phyloP scores from a whole-genome alignment of 2,329 filamentous ascomycete genomes.

The Arthrobotrys iridis region DNA sequence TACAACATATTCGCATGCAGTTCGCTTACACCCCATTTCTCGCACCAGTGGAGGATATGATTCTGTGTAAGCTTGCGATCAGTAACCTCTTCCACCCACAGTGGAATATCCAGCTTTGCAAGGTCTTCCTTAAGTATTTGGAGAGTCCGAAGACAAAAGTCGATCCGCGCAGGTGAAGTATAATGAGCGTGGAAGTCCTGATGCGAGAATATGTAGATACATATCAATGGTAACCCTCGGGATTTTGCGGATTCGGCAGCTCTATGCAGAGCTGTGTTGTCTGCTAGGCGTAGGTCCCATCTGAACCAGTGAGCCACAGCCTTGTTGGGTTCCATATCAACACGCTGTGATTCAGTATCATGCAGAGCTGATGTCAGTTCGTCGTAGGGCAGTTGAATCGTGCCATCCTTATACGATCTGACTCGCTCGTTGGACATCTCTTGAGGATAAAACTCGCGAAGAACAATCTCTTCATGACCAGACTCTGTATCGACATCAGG shows the following conservation, averaged over 20 bases:
- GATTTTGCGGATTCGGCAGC: conserved; percentile 75
- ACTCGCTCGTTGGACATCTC: conserved; percentile 87
- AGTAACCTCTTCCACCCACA: conserved; percentile 77
- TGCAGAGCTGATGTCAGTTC: conserved; percentile 70
- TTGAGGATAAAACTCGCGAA: conserved; percentile 80
- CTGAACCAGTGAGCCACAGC: conserved; percentile 92
- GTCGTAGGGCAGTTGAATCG: conserved; percentile 78
- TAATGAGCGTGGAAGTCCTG: conserved; percentile 86
- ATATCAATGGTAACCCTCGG: conserved; percentile 76
- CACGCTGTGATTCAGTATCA: conserved; percentile 69
- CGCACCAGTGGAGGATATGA: conserved; percentile 72
- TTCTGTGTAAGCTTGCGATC: conserved; percentile 71
- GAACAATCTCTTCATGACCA: conserved; percentile 68
- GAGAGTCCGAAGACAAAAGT: conserved; percentile 81
- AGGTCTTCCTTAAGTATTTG: conserved; percentile 73
- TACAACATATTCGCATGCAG: conserved; percentile 88
- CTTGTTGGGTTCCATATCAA: conserved; percentile 66
- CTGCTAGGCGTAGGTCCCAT: conserved; percentile 76
- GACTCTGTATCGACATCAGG: not conserved
- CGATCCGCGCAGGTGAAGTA: conserved; percentile 76
- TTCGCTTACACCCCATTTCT: conserved; percentile 77
- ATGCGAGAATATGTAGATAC: conserved; percentile 81
- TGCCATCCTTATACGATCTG: conserved; percentile 75
- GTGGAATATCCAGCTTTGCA: conserved; percentile 76
- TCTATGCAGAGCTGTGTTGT: conserved; percentile 76